phyloP scores from a whole-genome alignment of 1,284 basidiomycete species.

The Bondarzewia mesenterica region DNA sequence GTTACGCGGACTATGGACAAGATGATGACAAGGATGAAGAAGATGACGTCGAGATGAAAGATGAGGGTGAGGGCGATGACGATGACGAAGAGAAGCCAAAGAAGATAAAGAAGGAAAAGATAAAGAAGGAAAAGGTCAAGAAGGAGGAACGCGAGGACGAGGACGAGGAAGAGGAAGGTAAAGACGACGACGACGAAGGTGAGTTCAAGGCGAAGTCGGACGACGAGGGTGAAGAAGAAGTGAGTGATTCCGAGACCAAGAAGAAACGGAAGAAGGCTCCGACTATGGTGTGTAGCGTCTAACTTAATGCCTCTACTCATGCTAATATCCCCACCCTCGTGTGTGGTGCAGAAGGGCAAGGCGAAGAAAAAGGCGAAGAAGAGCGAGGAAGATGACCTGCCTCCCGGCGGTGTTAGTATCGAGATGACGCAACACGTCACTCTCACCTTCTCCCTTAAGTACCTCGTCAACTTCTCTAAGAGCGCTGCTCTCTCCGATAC shows the following conservation, averaged over 20 bases:
- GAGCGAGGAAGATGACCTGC: constrained; percentile 35
- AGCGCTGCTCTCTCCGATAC: constrained; percentile 69
- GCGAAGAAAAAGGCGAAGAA: constrained; percentile 48
- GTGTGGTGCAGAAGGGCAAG: constrained; percentile 31
- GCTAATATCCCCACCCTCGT: constrained; percentile 1
- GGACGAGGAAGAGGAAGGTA: constrained; percentile 27
- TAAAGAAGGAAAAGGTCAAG: constrained; percentile 32
- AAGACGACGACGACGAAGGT: constrained; percentile 31
- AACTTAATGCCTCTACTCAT: neutral
- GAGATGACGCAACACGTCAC: constrained; percentile 89
- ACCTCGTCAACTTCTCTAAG: constrained; percentile 96
- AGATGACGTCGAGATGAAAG: constrained; percentile 22
- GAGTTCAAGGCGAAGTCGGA: constrained; percentile 37
- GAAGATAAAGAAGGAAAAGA: constrained; percentile 37
- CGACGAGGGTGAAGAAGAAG: constrained; percentile 49
- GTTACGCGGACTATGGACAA: constrained; percentile 37
- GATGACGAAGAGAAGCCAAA: constrained; percentile 34
- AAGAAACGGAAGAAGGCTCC: constrained; percentile 60
- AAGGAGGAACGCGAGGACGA: constrained; percentile 29
- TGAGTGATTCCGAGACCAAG: constrained; percentile 31
- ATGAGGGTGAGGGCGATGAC: constrained; percentile 29
- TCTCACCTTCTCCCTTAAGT: constrained; percentile 95
- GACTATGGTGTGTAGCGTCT: constrained; percentile 36
- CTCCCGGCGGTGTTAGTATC: constrained; percentile 59
- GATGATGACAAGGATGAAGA: constrained; percentile 42